Conservation (phyloP, 2,329 filamentous ascomycete genomes). For the Trichoderma citrinoviride region DNA sequence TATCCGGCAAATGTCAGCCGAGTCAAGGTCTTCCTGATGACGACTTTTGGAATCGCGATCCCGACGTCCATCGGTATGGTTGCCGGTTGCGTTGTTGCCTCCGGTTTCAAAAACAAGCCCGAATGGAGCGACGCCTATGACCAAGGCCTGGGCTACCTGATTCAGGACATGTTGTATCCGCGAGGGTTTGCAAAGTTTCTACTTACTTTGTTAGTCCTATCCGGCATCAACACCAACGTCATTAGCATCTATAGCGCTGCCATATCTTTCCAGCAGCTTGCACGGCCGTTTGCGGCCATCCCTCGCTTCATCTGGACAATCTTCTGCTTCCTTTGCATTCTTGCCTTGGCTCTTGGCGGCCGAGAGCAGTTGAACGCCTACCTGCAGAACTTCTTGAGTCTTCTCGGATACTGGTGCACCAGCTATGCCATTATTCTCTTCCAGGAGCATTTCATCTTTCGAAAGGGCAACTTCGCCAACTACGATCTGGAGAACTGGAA, state of each 20-base stretch:
- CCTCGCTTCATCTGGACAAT: slow-evolving; percentile 44
- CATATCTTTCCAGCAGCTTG: slow-evolving; percentile 42
- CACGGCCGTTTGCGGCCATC: slow-evolving; percentile 35
- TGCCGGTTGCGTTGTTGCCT: slow-evolving; percentile 43
- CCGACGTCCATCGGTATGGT: slow-evolving; percentile 51
- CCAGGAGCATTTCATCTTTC: slow-evolving; percentile 44
- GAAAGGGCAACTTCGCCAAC: slow-evolving; percentile 39
- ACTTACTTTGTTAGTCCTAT: slow-evolving; percentile 38
- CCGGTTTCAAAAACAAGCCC: slow-evolving; percentile 39
- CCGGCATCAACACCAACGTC: slow-evolving; percentile 39
- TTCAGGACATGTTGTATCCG: slow-evolving; percentile 45
- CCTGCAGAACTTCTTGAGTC: slow-evolving; percentile 44
- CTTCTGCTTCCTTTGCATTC: slow-evolving; percentile 40
- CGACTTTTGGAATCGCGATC: slow-evolving; percentile 46
- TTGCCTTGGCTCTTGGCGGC: slow-evolving; percentile 42
- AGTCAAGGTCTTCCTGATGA: slow-evolving; percentile 48
- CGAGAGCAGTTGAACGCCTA: slow-evolving; percentile 41
- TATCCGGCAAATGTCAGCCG: slow-evolving; percentile 46
- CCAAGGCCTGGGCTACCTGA: slow-evolving; percentile 44
- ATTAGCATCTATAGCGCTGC: slow-evolving; percentile 41
- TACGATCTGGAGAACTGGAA: slow-evolving; percentile 48
- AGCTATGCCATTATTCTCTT: slow-evolving; percentile 42
- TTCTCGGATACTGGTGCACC: slow-evolving; percentile 48
- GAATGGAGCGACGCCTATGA: slow-evolving; percentile 42
- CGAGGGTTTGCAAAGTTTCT: slow-evolving; percentile 46